A percentile compares a stretch with the other conserved stretches of the same genome.
Conservation (phyloP, 2,329 filamentous ascomycete species). For the Fusarium illudens region DNA sequence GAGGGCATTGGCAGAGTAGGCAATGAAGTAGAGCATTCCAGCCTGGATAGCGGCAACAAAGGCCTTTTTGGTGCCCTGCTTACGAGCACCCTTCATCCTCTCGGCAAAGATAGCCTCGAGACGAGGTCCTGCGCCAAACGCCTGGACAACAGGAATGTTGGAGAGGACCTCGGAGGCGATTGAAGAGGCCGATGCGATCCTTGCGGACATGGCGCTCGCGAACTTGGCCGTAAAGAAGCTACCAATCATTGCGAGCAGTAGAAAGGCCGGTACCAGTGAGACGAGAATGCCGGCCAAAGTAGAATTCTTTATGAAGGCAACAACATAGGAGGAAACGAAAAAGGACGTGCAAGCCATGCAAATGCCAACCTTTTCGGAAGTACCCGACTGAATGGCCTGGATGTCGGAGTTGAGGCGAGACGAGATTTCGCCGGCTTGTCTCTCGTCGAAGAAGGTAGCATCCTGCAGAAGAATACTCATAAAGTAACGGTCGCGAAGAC, state of each 20-base stretch:
- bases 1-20: constrained; percentile 71
- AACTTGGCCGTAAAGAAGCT: constrained; percentile 64
- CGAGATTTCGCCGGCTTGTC: constrained; percentile 69
- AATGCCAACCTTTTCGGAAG: constrained; percentile 75
- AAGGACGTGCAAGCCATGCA: constrained; percentile 69
- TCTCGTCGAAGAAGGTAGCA: constrained; percentile 69
- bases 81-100: constrained; percentile 59
- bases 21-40: constrained; percentile 72
- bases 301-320: constrained; percentile 72
- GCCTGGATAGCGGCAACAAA: constrained; percentile 64
- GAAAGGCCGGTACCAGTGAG: constrained; percentile 68
- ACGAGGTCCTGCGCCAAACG: constrained; percentile 66
- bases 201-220: constrained; percentile 58
- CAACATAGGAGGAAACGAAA: constrained; percentile 72
- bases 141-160: constrained; percentile 69
- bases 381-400: constrained; percentile 71
- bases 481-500: constrained; percentile 69
- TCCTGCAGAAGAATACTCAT: constrained; percentile 67
- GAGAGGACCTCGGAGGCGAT: constrained; percentile 70
- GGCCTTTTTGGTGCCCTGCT: constrained; percentile 66
- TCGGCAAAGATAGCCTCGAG: constrained; percentile 67
- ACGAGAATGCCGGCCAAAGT: constrained; percentile 70
- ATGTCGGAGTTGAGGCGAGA: constrained; percentile 72
- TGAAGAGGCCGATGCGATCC: constrained; percentile 65
- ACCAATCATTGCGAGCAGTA: constrained; percentile 65